A percentile compares a stretch with the other conserved stretches of the same genome.
Conservation (phyloP, 345 rosid species). For the Brassica juncea region DNA sequence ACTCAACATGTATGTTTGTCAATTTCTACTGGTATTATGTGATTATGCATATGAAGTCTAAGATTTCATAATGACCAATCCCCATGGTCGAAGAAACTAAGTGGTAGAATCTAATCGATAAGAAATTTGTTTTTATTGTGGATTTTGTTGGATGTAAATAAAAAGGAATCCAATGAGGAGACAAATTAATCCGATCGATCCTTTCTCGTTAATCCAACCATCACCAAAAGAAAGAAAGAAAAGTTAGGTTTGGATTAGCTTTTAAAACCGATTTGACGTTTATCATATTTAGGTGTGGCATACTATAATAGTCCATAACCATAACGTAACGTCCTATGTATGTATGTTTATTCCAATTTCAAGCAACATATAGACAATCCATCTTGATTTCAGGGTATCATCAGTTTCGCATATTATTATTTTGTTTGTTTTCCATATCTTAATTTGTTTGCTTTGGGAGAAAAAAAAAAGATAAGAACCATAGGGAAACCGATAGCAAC, state of each 20-base stretch:
- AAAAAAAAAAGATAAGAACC: background rate
- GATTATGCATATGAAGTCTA: constrained; percentile 6
- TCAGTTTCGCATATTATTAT: background rate
- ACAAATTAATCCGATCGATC: background rate
- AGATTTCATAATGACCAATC: constrained; percentile 11
- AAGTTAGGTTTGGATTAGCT: constrained; percentile 4
- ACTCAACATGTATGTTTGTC: background rate
- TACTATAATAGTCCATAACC: background rate
- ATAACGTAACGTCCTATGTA: constrained; percentile 1
- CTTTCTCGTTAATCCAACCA: background rate
- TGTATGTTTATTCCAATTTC: background rate
- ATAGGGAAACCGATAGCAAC: constrained; percentile 21
- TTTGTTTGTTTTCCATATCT: background rate
- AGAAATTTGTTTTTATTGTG: constrained; percentile 15
- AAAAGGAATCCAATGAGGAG: constrained; percentile 25
- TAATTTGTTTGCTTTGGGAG: constrained; percentile 25
- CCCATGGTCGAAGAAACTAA: constrained; percentile 5
- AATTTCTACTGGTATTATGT: background rate
- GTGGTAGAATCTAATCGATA: constrained; percentile 4
- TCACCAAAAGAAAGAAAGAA: background rate
- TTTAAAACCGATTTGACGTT: background rate
- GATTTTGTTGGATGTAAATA: background rate
- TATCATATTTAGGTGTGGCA: background rate
- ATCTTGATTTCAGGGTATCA: background rate
- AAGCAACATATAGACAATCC: background rate